phyloP scores from a whole-genome alignment of 1,284 basidiomycete genomes.

The Chiua sp. region DNA sequence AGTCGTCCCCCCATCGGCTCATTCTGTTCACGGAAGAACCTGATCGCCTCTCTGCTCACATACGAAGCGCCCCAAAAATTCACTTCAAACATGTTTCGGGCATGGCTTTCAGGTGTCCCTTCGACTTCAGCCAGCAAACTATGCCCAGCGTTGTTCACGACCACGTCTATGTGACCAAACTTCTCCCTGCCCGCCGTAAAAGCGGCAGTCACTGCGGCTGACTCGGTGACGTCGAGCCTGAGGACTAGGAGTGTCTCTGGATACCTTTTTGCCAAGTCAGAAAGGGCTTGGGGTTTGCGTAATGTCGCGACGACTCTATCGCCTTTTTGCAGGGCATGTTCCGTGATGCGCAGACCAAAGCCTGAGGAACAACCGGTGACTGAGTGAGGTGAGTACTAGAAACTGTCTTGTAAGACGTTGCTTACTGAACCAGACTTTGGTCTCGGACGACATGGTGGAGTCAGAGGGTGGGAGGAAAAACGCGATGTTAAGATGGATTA shows the following conservation, averaged over 20 bases:
- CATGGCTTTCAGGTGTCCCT: conserved; percentile 21
- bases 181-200: conserved; percentile 35
- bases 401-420: background rate
- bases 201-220: conserved; percentile 31
- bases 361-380: conserved; percentile 33
- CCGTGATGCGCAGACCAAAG: conserved; percentile 21
- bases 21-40: conserved; percentile 31
- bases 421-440: conserved; percentile 30
- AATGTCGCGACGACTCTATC: conserved; percentile 42
- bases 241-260: conserved; percentile 40
- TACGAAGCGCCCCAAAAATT: conserved; percentile 42
- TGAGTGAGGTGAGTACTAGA: background rate
- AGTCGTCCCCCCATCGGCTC: conserved; percentile 34
- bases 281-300: conserved; percentile 32
- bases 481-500: no score
- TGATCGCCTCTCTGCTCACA: conserved; percentile 33
- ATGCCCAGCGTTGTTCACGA: conserved; percentile 47
- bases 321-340: conserved; percentile 33
- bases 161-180: conserved; percentile 49
- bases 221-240: conserved; percentile 40
- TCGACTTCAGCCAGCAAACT: conserved; percentile 16
- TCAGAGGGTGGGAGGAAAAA: no score
- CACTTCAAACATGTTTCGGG: conserved; percentile 38
- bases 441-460: no score
- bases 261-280: conserved; percentile 31